phyloP scores from a whole-genome alignment of 2,329 filamentous ascomycete genomes.

The Aspergillus sergii region DNA sequence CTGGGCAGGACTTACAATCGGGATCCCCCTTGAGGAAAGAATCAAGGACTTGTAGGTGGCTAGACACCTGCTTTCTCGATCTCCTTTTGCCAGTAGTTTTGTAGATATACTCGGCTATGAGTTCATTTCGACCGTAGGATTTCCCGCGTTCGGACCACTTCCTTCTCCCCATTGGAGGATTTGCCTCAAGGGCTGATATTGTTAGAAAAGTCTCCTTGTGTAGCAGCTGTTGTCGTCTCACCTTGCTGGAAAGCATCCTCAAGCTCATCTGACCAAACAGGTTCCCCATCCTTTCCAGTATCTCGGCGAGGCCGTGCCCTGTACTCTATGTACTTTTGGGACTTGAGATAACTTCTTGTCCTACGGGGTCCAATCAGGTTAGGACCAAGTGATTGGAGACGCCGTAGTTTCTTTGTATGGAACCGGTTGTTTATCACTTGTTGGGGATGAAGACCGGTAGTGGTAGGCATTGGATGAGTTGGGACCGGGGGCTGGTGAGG shows the following conservation, averaged over 20 bases:
- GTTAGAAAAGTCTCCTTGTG: slow-evolving; percentile 17
- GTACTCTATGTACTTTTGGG: slow-evolving; percentile 49
- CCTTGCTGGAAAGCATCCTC: slow-evolving; percentile 53
- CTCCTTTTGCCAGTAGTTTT: slow-evolving; percentile 57
- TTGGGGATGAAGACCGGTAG: slow-evolving; percentile 30
- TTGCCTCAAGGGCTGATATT: slow-evolving; percentile 53
- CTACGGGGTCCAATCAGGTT: slow-evolving; percentile 29
- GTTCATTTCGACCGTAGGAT: slow-evolving; percentile 62
- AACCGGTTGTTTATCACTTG: slow-evolving; percentile 33
- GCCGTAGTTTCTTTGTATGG: slow-evolving; percentile 39
- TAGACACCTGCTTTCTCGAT: slow-evolving; percentile 63
- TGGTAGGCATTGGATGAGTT: slow-evolving; percentile 29
- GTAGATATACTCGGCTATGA: slow-evolving; percentile 62
- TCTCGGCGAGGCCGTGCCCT: slow-evolving; percentile 46
- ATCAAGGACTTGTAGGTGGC: slow-evolving; percentile 65
- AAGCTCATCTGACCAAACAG: slow-evolving; percentile 49
- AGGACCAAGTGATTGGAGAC: slow-evolving; percentile 37
- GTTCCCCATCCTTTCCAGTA: slow-evolving; percentile 46
- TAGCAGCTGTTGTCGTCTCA: slow-evolving; percentile 22
- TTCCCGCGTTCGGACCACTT: slow-evolving; percentile 57
- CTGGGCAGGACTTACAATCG: slow-evolving; percentile 46
- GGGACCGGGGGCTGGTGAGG: slow-evolving; percentile 30
- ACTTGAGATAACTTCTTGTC: slow-evolving; percentile 41
- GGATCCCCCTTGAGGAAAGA: slow-evolving; percentile 56
- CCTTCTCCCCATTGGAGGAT: slow-evolving; percentile 59